Conservation (phyloP, 1,284 basidiomycete genomes). For the Ustilago tritici region DNA sequence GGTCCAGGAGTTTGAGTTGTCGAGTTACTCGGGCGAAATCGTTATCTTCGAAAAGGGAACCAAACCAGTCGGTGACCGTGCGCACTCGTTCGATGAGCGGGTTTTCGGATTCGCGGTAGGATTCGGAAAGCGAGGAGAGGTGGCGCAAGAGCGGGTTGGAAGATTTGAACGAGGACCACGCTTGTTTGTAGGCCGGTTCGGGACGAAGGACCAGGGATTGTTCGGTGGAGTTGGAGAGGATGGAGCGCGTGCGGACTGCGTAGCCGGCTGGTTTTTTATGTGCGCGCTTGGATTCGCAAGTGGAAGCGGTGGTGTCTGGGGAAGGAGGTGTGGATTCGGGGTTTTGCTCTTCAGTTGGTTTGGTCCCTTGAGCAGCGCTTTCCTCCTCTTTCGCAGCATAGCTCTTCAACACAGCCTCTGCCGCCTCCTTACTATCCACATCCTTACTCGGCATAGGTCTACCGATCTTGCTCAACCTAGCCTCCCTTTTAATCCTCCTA, state of each 20-base stretch:
- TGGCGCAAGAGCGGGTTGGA: conserved; percentile 60
- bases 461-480: conserved; percentile 66
- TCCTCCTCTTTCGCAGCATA: conserved; percentile 54
- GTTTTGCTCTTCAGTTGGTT: conserved; percentile 10
- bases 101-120: conserved; percentile 92
- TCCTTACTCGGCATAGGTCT: conserved; percentile 59
- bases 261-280: conserved; percentile 55
- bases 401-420: conserved; percentile 54
- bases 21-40: conserved; percentile 94
- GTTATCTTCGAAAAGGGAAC: conserved; percentile 94
- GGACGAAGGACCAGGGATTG: conserved; percentile 60
- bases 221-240: conserved; percentile 53
- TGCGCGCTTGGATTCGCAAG: neutral
- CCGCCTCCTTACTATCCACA: conserved; percentile 56
- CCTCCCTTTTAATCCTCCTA: conserved; percentile 61
- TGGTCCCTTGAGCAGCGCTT: conserved; percentile 13
- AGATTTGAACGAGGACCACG: conserved; percentile 60
- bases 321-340: conserved; percentile 3
- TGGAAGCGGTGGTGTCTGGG: neutral
- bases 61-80: conserved; percentile 84
- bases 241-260: conserved; percentile 50
- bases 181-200: conserved; percentile 60
- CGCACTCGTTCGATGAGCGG: conserved; percentile 85
- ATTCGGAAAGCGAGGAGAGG: conserved; percentile 46
- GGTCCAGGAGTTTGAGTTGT: conserved; percentile 87